phyloP scores from a whole-genome alignment of 1,284 basidiomycete species.

The Rhodotorula sp. region DNA sequence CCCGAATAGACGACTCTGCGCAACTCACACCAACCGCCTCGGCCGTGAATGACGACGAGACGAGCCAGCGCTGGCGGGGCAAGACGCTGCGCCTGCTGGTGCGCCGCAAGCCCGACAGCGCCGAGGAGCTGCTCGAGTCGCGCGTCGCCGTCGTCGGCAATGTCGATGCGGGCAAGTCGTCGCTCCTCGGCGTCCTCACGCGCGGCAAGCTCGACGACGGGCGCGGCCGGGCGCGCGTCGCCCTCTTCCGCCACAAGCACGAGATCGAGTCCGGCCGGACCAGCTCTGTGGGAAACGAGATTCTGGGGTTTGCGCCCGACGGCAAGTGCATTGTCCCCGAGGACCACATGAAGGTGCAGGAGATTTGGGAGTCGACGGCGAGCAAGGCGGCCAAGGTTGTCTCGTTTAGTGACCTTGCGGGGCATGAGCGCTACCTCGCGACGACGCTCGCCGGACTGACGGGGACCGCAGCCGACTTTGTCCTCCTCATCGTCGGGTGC shows the following conservation, averaged over 20 bases:
- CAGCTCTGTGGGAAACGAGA: conserved; percentile 64
- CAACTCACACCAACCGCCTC: conserved; percentile 16
- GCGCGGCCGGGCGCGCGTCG: conserved; percentile 85
- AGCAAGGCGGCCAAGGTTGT: conserved; percentile 86
- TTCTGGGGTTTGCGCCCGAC: conserved; percentile 75
- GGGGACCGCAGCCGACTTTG: conserved; percentile 90
- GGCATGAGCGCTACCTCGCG: conserved; percentile 52
- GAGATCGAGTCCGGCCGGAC: conserved; percentile 92
- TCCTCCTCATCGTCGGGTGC: conserved; percentile 90
- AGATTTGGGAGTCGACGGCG: conserved; percentile 97
- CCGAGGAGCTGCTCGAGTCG: conserved; percentile 64
- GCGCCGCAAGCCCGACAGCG: conserved; percentile 42
- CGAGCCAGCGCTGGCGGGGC: conserved; percentile 39
- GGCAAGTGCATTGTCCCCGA: conserved; percentile 55
- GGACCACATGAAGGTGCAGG: conserved; percentile 62
- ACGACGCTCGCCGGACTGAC: conserved; percentile 95
- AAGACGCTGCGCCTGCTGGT: conserved; percentile 43
- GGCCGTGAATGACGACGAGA: conserved; percentile 35
- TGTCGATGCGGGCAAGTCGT: conserved; percentile 78
- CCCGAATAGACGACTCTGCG: not conserved
- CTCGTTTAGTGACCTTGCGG: conserved; percentile 38
- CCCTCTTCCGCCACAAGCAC: conserved; percentile 94
- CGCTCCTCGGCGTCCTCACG: conserved; percentile 70
- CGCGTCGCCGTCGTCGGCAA: conserved; percentile 95
- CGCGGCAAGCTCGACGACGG: conserved; percentile 90